Percentiles rank a stretch among this genome's conserved stretches.
Evolutionary conservation across 2,329 filamentous ascomycete species (phyloP).

Genomic region (Akanthomyces uredinophilus): DNA sequence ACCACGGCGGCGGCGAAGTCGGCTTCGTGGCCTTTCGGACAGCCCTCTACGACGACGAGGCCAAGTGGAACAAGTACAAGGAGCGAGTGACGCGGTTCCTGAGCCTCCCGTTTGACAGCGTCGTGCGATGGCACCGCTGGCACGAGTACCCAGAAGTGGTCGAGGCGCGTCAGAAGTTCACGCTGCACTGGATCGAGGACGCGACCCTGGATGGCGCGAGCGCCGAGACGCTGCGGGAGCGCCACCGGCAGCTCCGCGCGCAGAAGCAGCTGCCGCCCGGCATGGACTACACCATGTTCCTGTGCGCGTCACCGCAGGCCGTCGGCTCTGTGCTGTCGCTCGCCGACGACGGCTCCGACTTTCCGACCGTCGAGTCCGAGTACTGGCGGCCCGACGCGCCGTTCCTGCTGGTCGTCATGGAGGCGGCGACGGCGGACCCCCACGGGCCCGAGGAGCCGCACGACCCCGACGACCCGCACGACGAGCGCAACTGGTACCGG

Average conservation of each 20-base stretch:
- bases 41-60: conserved; percentile 13
- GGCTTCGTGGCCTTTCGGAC: conserved; percentile 18
- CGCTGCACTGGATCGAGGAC: conserved; percentile 18
- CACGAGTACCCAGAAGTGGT: conserved; percentile 13
- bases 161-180: conserved; percentile 15
- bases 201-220: not conserved
- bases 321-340: conserved; percentile 15
- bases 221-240: conserved; percentile 8
- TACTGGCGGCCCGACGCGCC: conserved; percentile 16
- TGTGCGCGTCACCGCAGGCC: conserved; percentile 19
- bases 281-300: conserved; percentile 14
- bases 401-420: conserved; percentile 17
- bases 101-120: conserved; percentile 13
- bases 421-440: conserved; percentile 8
- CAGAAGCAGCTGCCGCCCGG: not conserved
- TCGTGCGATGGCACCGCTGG: conserved; percentile 10
- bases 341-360: not conserved
- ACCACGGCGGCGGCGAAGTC: conserved; percentile 8
- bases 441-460: conserved; percentile 13
- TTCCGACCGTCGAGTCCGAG: conserved; percentile 10
- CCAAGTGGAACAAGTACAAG: conserved; percentile 14
- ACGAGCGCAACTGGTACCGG: conserved; percentile 17
- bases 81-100: conserved; percentile 8
- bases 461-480: conserved; percentile 14
- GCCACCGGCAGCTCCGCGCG: not conserved